phyloP scores from a whole-genome alignment of 441 rosid species.

The Mallotus japonicus region DNA sequence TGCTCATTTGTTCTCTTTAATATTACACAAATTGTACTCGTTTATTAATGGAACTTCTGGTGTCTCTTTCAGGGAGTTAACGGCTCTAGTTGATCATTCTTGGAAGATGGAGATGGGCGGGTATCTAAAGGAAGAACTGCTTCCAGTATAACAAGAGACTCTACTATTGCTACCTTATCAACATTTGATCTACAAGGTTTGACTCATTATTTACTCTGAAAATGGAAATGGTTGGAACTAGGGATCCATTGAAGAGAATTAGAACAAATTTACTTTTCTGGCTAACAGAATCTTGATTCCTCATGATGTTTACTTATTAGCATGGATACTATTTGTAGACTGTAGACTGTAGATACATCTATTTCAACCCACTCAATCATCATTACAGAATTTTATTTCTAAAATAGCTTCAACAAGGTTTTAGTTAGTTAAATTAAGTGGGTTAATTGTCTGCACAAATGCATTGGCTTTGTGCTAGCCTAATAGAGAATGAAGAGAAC shows the following conservation, averaged over 20 bases:
- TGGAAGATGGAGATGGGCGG: conserved; percentile 97
- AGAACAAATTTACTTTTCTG: neutral
- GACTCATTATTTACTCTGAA: conserved; percentile 6
- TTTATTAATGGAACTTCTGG: conserved; percentile 14
- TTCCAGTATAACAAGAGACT: conserved; percentile 34
- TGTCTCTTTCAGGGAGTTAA: conserved; percentile 57
- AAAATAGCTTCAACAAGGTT: neutral
- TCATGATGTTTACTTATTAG: neutral
- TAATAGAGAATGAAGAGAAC: too few species aligned
- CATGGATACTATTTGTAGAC: conserved; percentile 3
- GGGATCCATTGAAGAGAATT: neutral
- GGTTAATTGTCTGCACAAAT: neutral
- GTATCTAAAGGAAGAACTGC: conserved; percentile 52
- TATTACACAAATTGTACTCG: conserved; percentile 7
- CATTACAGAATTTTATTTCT: neutral
- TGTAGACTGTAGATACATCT: neutral
- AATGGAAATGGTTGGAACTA: conserved; percentile 1
- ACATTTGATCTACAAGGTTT: conserved; percentile 33
- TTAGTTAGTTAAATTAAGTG: neutral
- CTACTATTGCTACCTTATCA: conserved; percentile 13
- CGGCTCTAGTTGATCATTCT: conserved; percentile 69
- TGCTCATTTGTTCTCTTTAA: conserved; percentile 8
- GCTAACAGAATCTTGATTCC: neutral
- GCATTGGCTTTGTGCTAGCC: neutral
- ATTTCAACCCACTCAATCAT: neutral